Evolutionary conservation across 805 yeast genomes (phyloP).

Genomic region (Peterozyma xylosa): DNA sequence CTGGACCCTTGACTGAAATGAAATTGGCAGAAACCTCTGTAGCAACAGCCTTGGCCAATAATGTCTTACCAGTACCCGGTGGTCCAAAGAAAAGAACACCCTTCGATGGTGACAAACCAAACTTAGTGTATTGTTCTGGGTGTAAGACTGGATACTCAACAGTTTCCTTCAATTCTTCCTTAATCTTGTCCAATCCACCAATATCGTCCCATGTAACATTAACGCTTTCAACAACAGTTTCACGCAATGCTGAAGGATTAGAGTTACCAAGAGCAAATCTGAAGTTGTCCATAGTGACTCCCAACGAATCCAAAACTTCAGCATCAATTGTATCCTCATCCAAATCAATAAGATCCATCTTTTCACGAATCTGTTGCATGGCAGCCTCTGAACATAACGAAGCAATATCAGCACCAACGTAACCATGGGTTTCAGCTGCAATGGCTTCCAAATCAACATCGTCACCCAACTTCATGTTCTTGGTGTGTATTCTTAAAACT

Average conservation of each 20-base stretch:
- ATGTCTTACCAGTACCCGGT: slow-evolving; percentile 99
- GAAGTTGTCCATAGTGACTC: slow-evolving; percentile 98
- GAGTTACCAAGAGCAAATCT: slow-evolving; percentile 96
- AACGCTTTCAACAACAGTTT: slow-evolving; percentile 97
- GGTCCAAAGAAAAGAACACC: slow-evolving; percentile 99
- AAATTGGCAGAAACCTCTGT: slow-evolving; percentile 98
- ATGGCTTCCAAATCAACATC: slow-evolving; percentile 94
- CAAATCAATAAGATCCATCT: slow-evolving; percentile 95
- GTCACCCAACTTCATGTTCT: slow-evolving; percentile 93
- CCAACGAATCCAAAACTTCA: slow-evolving; percentile 89
- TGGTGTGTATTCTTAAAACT: slow-evolving; percentile 94
- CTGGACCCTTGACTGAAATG: slow-evolving; percentile 96
- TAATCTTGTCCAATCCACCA: slow-evolving; percentile 96
- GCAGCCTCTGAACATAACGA: slow-evolving; percentile 99
- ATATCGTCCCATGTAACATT: slow-evolving; percentile 99
- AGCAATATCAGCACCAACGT: slow-evolving; percentile 98
- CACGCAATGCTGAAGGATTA: slow-evolving; percentile 98
- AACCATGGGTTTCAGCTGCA: slow-evolving; percentile 98
- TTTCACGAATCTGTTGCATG: slow-evolving; percentile 99
- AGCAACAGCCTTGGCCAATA: slow-evolving; percentile 98
- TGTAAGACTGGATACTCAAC: slow-evolving; percentile 98
- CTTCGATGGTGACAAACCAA: slow-evolving; percentile 95
- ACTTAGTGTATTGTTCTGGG: slow-evolving; percentile 97
- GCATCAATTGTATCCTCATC: slow-evolving; percentile 97
- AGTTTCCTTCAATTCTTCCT: slow-evolving; percentile 95